phyloP scores from a whole-genome alignment of 257 asterid genomes.

The Jaltomata sinuosa region DNA sequence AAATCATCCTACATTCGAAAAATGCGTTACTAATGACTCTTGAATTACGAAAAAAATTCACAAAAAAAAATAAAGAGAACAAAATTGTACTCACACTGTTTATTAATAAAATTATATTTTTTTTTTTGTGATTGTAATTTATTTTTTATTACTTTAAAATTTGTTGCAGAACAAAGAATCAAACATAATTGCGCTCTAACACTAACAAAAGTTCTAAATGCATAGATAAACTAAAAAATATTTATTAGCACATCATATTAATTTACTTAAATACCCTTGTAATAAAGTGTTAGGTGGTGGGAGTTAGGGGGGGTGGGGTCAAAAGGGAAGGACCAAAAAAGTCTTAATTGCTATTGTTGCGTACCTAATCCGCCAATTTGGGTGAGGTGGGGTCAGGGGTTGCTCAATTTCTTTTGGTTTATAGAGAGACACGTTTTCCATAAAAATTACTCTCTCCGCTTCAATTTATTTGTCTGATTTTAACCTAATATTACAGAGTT shows the following conservation, averaged over 20 bases:
- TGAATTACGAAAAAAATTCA: too few relatives aligned
- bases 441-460: too few relatives aligned
- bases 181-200: neutral
- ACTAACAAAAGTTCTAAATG: neutral
- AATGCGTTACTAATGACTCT: too few relatives aligned
- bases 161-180: neutral
- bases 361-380: neutral
- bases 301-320: neutral
- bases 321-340: neutral
- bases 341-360: neutral
- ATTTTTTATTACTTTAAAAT: too few relatives aligned
- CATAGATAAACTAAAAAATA: neutral
- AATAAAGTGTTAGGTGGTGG: neutral
- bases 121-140: too few relatives aligned
- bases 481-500: too few relatives aligned
- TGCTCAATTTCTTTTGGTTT: neutral
- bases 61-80: too few relatives aligned
- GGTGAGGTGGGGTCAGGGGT: neutral
- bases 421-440: neutral
- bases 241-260: neutral
- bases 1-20: too few relatives aligned
- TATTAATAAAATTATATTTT: too few relatives aligned
- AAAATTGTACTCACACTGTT: too few relatives aligned
- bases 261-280: neutral
- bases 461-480: too few relatives aligned